Percentiles rank a stretch among this genome's conserved stretches.
These are phyloP conservation scores for Halophytophthora polymorphica DNA, from an alignment of 352 stramenopile species.

Conservation along the genomic window DNA sequence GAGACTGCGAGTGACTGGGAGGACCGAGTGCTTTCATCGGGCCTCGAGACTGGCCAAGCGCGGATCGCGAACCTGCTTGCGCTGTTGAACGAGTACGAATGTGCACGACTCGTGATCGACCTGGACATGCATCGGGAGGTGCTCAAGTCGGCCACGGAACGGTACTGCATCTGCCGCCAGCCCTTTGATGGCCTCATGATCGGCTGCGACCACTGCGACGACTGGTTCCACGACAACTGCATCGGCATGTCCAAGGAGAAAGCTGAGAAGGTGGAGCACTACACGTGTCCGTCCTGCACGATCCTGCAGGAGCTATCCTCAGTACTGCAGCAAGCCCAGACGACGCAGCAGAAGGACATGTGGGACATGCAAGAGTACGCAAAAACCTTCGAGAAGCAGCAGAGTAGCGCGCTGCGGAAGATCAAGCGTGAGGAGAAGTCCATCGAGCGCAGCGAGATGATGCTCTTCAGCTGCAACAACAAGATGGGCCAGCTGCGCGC, in stretches of 20 bases:
- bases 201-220: constrained; percentile 83
- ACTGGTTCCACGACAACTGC: constrained; percentile 90
- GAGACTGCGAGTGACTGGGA: constrained; percentile 82
- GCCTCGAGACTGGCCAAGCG: constrained; percentile 76
- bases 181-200: constrained; percentile 91
- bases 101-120: constrained; percentile 72
- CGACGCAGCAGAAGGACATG: constrained; percentile 68
- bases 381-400: constrained; percentile 82
- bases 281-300: constrained; percentile 93
- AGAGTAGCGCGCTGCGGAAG: constrained; percentile 65
- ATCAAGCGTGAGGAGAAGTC: constrained; percentile 85
- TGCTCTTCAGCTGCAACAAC: constrained; percentile 74
- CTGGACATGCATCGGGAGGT: constrained; percentile 87
- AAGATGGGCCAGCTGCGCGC: constrained; percentile 74
- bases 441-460: constrained; percentile 74
- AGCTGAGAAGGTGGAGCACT: constrained; percentile 94
- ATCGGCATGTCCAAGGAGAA: constrained; percentile 92
- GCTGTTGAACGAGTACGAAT: constrained; percentile 81
- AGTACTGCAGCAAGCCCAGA: constrained; percentile 42
- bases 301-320: constrained; percentile 85
- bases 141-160: constrained; percentile 90
- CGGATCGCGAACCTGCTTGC: constrained; percentile 65
- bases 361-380: constrained; percentile 81
- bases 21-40: constrained; percentile 63
- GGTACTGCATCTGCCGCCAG: constrained; percentile 88